phyloP scores from a whole-genome alignment of 2,329 filamentous ascomycete species.

The Talaromyces sp. region DNA sequence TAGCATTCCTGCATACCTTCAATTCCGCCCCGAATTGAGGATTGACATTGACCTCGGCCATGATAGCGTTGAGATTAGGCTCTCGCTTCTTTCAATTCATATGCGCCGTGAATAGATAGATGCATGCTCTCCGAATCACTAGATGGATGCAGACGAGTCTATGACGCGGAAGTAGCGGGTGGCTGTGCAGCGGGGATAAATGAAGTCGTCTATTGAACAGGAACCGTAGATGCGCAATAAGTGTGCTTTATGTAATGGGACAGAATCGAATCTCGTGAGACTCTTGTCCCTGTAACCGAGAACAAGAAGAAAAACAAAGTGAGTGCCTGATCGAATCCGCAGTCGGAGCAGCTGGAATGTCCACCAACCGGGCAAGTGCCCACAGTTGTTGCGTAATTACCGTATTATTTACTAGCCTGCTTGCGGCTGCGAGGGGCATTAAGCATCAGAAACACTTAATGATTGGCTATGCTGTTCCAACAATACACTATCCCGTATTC shows the following conservation, averaged over 20 bases:
- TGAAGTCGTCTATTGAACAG: not conserved
- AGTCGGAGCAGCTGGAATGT: constrained; percentile 3
- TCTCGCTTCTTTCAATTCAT: constrained; percentile 13
- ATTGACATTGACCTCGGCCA: constrained; percentile 78
- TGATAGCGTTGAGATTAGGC: constrained; percentile 38
- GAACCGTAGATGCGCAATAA: not conserved
- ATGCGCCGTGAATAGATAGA: constrained; percentile 13
- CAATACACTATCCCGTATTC: not conserved
- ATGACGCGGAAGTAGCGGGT: constrained; percentile 6
- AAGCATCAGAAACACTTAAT: not conserved
- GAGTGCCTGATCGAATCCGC: not conserved
- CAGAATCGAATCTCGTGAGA: not conserved
- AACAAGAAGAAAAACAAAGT: not conserved
- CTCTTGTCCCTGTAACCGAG: not conserved
- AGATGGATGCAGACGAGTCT: not conserved
- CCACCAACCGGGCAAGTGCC: constrained; percentile 7
- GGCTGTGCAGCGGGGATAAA: constrained; percentile 6
- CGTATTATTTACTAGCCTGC: not conserved
- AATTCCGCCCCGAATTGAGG: constrained; percentile 90
- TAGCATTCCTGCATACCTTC: constrained; percentile 59
- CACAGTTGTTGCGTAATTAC: constrained; percentile 11
- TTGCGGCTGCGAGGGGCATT: not conserved
- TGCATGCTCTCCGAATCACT: constrained; percentile 5
- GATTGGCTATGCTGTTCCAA: not conserved
- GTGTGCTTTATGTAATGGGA: not conserved